phyloP scores from a whole-genome alignment of 768 basidiomycete genomes.

The Podaxis sp. region DNA sequence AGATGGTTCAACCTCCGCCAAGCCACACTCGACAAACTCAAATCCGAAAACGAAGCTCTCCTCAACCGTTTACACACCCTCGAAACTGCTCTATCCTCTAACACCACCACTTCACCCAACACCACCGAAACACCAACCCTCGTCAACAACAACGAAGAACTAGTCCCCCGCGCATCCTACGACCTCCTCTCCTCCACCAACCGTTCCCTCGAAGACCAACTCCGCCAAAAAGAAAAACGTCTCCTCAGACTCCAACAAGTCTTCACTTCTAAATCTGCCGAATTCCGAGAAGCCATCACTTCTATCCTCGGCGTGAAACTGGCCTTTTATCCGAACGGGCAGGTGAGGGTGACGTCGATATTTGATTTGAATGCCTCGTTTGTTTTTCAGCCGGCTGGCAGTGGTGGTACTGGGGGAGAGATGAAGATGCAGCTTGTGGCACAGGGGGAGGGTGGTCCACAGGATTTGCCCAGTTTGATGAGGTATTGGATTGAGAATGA shows the following conservation, averaged over 20 bases:
- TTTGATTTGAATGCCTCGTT: slow-evolving; percentile 88
- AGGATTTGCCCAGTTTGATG: slow-evolving; percentile 74
- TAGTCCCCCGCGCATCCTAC: slow-evolving; percentile 81
- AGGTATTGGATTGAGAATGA: slow-evolving; percentile 85
- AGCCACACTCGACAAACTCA: slow-evolving; percentile 72
- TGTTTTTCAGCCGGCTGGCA: slow-evolving; percentile 69
- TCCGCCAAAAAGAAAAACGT: slow-evolving; percentile 82
- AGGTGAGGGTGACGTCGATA: slow-evolving; percentile 86
- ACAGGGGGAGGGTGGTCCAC: slow-evolving; percentile 71
- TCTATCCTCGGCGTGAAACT: slow-evolving; percentile 90
- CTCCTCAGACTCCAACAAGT: slow-evolving; percentile 81
- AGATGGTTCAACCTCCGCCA: slow-evolving; percentile 77
- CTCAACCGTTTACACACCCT: slow-evolving; percentile 64
- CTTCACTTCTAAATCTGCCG: slow-evolving; percentile 80
- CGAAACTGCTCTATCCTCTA: slow-evolving; percentile 29
- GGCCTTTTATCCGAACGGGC: slow-evolving; percentile 87
- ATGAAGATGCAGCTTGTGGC: slow-evolving; percentile 71
- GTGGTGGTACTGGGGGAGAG: slow-evolving; percentile 33
- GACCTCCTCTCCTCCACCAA: slow-evolving; percentile 73
- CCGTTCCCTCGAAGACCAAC: slow-evolving; percentile 56
- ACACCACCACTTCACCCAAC: not conserved
- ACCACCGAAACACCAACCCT: not conserved
- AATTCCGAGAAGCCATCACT: slow-evolving; percentile 89
- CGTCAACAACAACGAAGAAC: slow-evolving; percentile 28
- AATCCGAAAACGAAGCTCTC: slow-evolving; percentile 82